A percentile compares a stretch with the other conserved stretches of the same genome.
These are phyloP conservation scores for Cadophora gregata DNA, from an alignment of 2,329 filamentous ascomycete genomes.

Conservation along the genomic window DNA sequence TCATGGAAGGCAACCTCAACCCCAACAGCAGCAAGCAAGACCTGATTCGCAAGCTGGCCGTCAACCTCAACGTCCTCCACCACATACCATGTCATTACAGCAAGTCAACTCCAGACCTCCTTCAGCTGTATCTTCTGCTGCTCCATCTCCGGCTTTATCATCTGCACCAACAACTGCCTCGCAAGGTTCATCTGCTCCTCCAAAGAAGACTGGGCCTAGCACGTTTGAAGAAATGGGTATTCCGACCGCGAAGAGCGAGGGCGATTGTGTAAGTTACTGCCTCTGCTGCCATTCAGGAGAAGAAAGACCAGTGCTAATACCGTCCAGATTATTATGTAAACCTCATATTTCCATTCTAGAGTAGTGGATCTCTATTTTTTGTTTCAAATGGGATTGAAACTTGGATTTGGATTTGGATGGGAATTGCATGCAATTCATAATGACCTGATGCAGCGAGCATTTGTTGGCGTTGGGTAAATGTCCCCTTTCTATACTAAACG, in stretches of 20 bases:
- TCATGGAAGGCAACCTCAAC: neutral
- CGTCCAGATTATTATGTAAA: slow-evolving; percentile 42
- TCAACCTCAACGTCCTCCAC: slow-evolving; percentile 30
- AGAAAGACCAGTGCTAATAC: slow-evolving; percentile 22
- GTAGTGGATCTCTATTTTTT: neutral
- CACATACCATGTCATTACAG: slow-evolving; percentile 35
- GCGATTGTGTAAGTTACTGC: slow-evolving; percentile 74
- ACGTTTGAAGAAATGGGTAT: slow-evolving; percentile 99
- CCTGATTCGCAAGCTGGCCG: slow-evolving; percentile 26
- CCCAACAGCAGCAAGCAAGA: slow-evolving; percentile 16
- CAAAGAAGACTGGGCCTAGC: slow-evolving; percentile 70
- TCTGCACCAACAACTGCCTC: slow-evolving; percentile 27
- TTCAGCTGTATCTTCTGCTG: slow-evolving; percentile 21
- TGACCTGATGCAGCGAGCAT: slow-evolving; percentile 35
- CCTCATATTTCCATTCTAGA: neutral
- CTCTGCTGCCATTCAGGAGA: neutral
- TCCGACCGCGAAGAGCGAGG: slow-evolving; percentile 79
- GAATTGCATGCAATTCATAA: slow-evolving; percentile 25
- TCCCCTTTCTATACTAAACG: neutral
- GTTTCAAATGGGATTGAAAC: neutral
- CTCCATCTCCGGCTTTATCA: slow-evolving; percentile 21
- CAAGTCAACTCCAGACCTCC: slow-evolving; percentile 26
- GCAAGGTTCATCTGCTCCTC: slow-evolving; percentile 22
- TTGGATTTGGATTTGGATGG: neutral
- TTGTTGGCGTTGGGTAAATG: slow-evolving; percentile 31